Conservation (phyloP, 2,329 filamentous ascomycete species). For the Beauveria brongniartii region DNA sequence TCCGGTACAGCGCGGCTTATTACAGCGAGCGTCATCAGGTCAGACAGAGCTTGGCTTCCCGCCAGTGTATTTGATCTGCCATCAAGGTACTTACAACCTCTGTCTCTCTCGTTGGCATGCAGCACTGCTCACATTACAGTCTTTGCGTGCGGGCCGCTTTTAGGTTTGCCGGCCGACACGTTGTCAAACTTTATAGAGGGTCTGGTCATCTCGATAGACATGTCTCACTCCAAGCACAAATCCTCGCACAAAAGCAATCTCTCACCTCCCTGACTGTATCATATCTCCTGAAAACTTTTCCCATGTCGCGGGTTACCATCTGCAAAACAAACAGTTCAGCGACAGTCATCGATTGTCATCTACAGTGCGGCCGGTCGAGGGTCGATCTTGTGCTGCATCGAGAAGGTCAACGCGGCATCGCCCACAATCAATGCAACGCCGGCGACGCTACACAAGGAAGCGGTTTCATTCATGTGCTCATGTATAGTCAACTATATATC, state of each 20-base stretch:
- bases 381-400: constrained; percentile 2
- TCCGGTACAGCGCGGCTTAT: not conserved
- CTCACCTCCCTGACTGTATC: not conserved
- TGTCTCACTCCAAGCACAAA: not conserved
- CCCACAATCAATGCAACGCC: not conserved
- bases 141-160: not conserved
- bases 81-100: too few species aligned
- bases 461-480: not conserved
- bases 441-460: not conserved
- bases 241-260: not conserved
- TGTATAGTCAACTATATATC: not conserved
- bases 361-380: not conserved
- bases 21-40: not conserved
- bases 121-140: not conserved
- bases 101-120: too few species aligned
- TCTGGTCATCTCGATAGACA: not conserved
- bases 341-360: not conserved
- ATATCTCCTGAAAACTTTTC: not conserved
- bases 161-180: not conserved
- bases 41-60: too few species aligned
- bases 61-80: too few species aligned
- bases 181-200: not conserved
- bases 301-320: not conserved
- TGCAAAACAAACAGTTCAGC: not conserved
- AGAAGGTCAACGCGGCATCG: constrained; percentile 2